Base-by-base conservation (phyloP, 1,284 basidiomycete species). In the Schizophyllum commune region DNA sequence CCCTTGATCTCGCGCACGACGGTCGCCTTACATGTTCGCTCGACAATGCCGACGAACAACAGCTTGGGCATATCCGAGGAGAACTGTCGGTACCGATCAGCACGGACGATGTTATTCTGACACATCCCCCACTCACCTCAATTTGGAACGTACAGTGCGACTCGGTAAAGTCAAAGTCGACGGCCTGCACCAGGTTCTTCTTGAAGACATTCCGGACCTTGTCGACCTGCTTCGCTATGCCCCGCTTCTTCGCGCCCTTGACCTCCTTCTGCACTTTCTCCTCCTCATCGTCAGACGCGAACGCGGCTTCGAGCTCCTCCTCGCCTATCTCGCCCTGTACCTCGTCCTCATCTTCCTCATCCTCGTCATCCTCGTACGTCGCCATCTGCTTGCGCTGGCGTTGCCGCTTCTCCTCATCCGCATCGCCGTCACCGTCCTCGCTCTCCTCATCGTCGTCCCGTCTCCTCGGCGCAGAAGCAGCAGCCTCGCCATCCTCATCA, bases 41-140 rank as follows among this genome's bases (percentile, higher is more conserved):
- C 95, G 60, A 97, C 83, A 64, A 98, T 85, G 60, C 94, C 95
- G 59, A 97, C 93, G 39, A 98, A 83, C 33, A 98, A 79, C 52
- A 98, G 80, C 74, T 98, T 98, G 22, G 94, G 94, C 70, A 93
- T 84, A 68, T 86, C 79, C 55, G 84, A 79, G 20, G 76, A 72
- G 72, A 89, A 89, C 89, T 91, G 58, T 27, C 5, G 27, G 32
- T 2, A 32, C 19, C 21, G 56, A 22, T 55, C 20, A 62, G 22
- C 61, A 56, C 11, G 33, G 53, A 59, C 19, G 19, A 57, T 52
- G 62, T 22, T 53, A 19, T n/a, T n/a, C n/a, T n/a, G n/a, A n/a
- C n/a, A n/a, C n/a, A n/a, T n/a, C n/a, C n/a, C n/a, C 15, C 22
- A 77, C 86, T 68, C 67, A 93, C 94, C 78, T 93, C 85, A 34